phyloP scores from a whole-genome alignment of 2,329 filamentous ascomycete genomes.

The Chaetomiaceae sp. region DNA sequence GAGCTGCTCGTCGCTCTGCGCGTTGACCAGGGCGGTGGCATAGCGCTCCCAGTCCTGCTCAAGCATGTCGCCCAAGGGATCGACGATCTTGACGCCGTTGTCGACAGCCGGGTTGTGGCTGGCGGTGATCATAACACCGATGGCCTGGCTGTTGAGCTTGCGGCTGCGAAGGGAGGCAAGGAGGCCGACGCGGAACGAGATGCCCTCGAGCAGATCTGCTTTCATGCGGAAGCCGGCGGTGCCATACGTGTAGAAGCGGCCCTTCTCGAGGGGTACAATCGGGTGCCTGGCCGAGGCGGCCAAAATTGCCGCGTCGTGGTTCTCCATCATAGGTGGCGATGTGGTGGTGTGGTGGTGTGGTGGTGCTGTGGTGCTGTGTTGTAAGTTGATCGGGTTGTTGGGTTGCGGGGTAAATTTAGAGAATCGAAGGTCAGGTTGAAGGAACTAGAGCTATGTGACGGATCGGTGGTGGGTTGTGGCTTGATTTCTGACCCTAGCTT shows the following conservation, averaged over 20 bases:
- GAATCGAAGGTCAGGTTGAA: neutral
- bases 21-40: slow-evolving; percentile 86
- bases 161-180: slow-evolving; percentile 84
- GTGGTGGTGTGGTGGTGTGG: too few relatives aligned
- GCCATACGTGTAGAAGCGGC: slow-evolving; percentile 59
- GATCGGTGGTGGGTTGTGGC: neutral
- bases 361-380: too few relatives aligned
- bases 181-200: slow-evolving; percentile 88
- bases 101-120: slow-evolving; percentile 88
- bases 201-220: slow-evolving; percentile 78
- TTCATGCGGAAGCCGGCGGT: slow-evolving; percentile 67
- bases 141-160: slow-evolving; percentile 83
- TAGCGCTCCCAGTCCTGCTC: slow-evolving; percentile 92
- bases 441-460: neutral
- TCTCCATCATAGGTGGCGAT: slow-evolving; percentile 43
- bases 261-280: slow-evolving; percentile 45
- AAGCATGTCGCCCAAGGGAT: slow-evolving; percentile 97
- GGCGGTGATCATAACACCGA: slow-evolving; percentile 94
- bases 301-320: slow-evolving; percentile 45
- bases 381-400: neutral
- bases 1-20: slow-evolving; percentile 68
- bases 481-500: neutral
- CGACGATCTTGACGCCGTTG: slow-evolving; percentile 93
- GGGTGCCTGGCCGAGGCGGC: slow-evolving; percentile 60
- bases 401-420: slow-evolving; percentile 3